Conservation (phyloP, 805 yeast species). For the Grigorovia humatica region DNA sequence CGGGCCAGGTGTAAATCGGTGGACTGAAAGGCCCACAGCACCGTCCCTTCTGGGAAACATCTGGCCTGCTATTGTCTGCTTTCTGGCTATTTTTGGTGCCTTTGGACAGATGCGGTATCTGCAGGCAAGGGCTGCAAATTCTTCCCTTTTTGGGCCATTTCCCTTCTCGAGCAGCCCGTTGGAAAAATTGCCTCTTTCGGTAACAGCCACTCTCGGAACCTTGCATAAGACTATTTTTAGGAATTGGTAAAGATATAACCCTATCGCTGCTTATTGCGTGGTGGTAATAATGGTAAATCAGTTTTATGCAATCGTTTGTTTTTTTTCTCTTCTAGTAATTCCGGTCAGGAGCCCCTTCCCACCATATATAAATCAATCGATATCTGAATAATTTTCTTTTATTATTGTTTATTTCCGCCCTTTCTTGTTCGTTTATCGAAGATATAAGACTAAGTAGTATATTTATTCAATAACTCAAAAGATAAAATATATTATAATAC, state of each 20-base stretch:
- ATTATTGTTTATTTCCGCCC: background rate
- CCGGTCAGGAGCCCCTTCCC: background rate
- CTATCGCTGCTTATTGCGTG: background rate
- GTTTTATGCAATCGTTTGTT: background rate
- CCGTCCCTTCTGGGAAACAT: too few relatives aligned
- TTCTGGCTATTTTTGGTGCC: too few relatives aligned
- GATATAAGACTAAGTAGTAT: too few relatives aligned
- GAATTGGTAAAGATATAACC: background rate
- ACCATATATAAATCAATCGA: background rate
- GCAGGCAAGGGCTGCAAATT: background rate
- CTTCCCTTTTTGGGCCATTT: background rate
- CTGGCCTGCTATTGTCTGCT: too few relatives aligned
- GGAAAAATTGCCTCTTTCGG: background rate
- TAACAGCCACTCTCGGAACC: background rate
- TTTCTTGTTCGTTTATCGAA: too few relatives aligned
- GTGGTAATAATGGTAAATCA: background rate
- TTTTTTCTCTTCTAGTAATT: too few relatives aligned
- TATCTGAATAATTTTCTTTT: background rate
- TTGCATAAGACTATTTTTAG: background rate
- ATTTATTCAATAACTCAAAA: background rate
- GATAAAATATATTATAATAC: background rate
- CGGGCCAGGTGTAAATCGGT: too few relatives aligned
- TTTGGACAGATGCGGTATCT: too few relatives aligned
- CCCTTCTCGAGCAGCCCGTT: background rate
- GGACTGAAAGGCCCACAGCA: too few relatives aligned